Base-by-base conservation (phyloP, 1,139 yeast genomes). In the Magnusiomyces suaveolens region DNA sequence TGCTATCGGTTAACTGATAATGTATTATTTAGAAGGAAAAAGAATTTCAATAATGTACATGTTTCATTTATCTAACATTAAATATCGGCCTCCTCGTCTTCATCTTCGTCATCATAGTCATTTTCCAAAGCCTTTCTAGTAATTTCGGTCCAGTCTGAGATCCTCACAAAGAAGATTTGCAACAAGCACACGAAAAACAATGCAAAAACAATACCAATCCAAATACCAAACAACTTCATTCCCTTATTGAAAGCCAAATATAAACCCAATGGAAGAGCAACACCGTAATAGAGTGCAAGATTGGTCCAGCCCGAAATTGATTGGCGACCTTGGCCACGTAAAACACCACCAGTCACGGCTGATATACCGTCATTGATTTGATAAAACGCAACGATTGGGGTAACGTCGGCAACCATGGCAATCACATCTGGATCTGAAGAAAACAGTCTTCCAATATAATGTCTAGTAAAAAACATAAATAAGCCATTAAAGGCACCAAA, bases 281-380 rank as follows among this genome's bases (percentile, higher is more conserved):
- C 65, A 2, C 74, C 65, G 66, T 88, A 88, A 69, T 89, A 89
- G 0, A 84, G 82, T 3, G 84, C 68, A 55, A 88, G 73, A 65
- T 87, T 88, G 51, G 88, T 77, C 43, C 81, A 69, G 0, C 96
- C 94, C 0, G 96, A 96, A 44, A 87, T 76, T 51, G 80, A 79
- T 67, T 89, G 96, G 64, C 83, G 76, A 0, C 96, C 96, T 66
- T 86, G 87, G 2, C 96, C 96, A 57, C 97, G 74, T 54, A 89
- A 69, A 50, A 88, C 79, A 1, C 96, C 92, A 55, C 88, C 87
- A 0, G 90, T 84, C 1, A 87, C 88, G 10, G 89, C 84, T n/a
- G 89, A 87, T 44, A 85, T 63, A 0, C 95, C 83, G 66, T 89
- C 97, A 62, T 86, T 83, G 1, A 87, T 73, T 62, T 87, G 92